Base-by-base conservation (phyloP, 2,329 filamentous ascomycete species). In the Sclerotinia borealis region DNA sequence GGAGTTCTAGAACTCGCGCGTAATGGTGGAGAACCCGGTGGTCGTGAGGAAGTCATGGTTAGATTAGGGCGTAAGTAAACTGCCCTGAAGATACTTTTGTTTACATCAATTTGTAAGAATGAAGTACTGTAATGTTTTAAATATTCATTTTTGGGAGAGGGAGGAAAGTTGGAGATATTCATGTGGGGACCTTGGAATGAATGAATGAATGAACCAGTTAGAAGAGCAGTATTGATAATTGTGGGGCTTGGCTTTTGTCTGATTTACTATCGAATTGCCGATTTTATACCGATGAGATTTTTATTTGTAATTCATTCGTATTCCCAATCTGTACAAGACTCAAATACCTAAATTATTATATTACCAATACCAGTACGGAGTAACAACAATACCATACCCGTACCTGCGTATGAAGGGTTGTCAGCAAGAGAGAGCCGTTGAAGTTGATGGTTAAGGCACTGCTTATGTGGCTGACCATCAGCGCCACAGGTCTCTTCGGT, bases 41-140 rank as follows among this genome's bases (percentile, higher is more conserved):
- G 27, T 63, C 60, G 60, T 39, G 60, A 62, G 10, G 50, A 31
- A 29, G 60, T 56, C 60, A 62, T 62, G 39, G 22, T 39, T 61
- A 36, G 22, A 19, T 39, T 62, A 22, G 41, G 43, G 47, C n/a
- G 19, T 36, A 5, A 37, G 47, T 31, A 11, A 48, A 50, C 17
- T 59, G 22, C 45, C 43, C 45, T 50, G 10, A 39, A 59, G 13
- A 31, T 31, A 17, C 27, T 59, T 22, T 50, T 50, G 7, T 59
- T 47, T 56, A 56, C 52, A 59, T 59, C 29, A 45, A 48, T 47
- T 25, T 45, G n/a, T 45, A 10, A 36, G 17, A 59, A 36, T 47
- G 31, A 59, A 48, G 41, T 48, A 39, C 9, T n/a, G 17, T 39
- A 59, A 59, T 45, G 39, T 34, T 45, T 56, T 45, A 17, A 56